Conservation (phyloP, 805 yeast species). For the Saccharomycopsis javanensis region DNA sequence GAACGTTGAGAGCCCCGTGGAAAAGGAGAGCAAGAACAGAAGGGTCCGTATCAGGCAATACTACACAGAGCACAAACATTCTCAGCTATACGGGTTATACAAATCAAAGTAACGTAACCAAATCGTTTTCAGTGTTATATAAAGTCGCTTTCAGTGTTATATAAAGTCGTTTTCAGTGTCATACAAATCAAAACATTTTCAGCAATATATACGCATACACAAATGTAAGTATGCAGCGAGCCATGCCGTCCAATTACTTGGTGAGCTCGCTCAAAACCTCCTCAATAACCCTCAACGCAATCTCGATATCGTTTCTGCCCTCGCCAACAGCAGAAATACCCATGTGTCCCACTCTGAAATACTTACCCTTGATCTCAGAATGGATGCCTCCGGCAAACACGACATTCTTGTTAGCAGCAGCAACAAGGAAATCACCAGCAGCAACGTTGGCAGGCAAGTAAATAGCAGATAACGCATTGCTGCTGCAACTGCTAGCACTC, state of each 20-base stretch:
- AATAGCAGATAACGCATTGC: slow-evolving; percentile 79
- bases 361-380: slow-evolving; percentile 65
- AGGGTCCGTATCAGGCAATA: too few species aligned
- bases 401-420: slow-evolving; percentile 53
- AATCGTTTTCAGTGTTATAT: too few species aligned
- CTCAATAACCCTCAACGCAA: slow-evolving; percentile 32
- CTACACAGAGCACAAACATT: too few species aligned
- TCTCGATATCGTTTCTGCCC: slow-evolving; percentile 41
- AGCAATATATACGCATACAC: too few species aligned
- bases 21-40: too few species aligned
- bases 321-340: slow-evolving; percentile 62
- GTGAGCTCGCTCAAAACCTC: background rate
- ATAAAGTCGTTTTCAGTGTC: too few species aligned
- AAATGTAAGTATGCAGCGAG: too few species aligned
- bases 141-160: too few species aligned
- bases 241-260: background rate
- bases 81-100: too few species aligned
- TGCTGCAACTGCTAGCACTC: slow-evolving; percentile 55
- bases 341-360: slow-evolving; percentile 96
- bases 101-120: too few species aligned
- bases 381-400: slow-evolving; percentile 87
- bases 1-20: too few species aligned
- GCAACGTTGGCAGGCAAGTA: slow-evolving; percentile 70
- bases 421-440: slow-evolving; percentile 54
- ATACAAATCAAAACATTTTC: too few species aligned